phyloP scores from a whole-genome alignment of 257 asterid genomes.

The Solanum gracilifrons region DNA sequence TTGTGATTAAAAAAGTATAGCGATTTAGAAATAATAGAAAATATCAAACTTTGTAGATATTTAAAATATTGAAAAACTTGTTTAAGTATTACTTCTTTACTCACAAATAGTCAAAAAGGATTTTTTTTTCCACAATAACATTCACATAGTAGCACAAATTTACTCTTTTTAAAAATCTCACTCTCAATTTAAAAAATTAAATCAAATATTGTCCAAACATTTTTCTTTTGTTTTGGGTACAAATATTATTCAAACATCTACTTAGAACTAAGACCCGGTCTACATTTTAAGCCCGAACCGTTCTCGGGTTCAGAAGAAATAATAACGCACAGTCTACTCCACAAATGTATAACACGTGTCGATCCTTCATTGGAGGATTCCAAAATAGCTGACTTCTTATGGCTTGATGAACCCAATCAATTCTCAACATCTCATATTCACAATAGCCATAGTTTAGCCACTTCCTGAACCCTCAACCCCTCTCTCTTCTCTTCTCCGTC shows the following conservation, averaged over 20 bases:
- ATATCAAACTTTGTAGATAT: no score
- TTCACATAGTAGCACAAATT: no score
- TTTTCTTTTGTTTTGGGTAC: no score
- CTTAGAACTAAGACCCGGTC: not conserved
- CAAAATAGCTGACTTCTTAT: not conserved
- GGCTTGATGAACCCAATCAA: not conserved
- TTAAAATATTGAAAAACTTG: no score
- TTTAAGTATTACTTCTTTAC: not conserved
- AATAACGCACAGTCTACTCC: not conserved
- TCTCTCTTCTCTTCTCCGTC: not conserved
- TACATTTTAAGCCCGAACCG: not conserved
- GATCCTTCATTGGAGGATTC: not conserved
- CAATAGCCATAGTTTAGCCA: not conserved
- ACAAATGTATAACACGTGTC: not conserved
- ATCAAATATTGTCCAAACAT: no score
- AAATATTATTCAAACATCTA: no score
- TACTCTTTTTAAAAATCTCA: no score
- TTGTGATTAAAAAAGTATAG: no score
- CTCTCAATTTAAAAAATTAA: no score
- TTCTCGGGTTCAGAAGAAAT: not conserved
- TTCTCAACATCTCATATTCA: not conserved
- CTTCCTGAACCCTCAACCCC: conserved; percentile 6
- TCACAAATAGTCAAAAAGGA: no score
- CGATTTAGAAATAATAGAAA: no score
- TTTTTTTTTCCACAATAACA: no score